Base-by-base conservation (phyloP, 257 asterid genomes). In the Linderniella brevidens region DNA sequence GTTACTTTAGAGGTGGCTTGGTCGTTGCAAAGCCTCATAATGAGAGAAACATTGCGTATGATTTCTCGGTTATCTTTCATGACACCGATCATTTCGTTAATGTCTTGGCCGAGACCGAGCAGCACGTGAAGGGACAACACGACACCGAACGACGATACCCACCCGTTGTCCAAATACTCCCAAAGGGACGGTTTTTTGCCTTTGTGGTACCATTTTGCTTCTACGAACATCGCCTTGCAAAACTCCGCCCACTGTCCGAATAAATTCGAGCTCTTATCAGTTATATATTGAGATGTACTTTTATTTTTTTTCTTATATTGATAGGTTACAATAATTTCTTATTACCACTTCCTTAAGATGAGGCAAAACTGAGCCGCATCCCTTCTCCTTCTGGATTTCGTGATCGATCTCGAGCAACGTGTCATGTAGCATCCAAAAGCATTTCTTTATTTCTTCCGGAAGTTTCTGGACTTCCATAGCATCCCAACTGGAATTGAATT, bases 1-100 rank as follows among this genome's bases (percentile, higher is more conserved):
- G n/a, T 11, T 70, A 79, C 93, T 58, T 68, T 48, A 11, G 79
- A 74, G 52, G 88, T 80, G 14, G 72, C 85, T 36, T 60, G 72
- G 25, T 77, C 88, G 19, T 77, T 77, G 71, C 77, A 64, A 25
- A 80, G 80, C 11, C 82, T 79, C 45, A 77, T 56, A 14, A 80
- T 54, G 41, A 74, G 55, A 4, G 79, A 74, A 0, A 64, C 52
- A 0, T 61, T 64, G 56, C 47, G 63, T 47, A 64, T 66, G 6
- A 71, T 55, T 10, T 69, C 72, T 7, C 17, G 61, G 49, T 57
- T 55, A 20, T 11, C 49, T 46, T 63, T 41, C 14, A 66, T 53
- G 35, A 56, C 48, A 10, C 50, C 18, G 0, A 57, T 25, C 0
- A 60, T 50, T 35, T 69, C 41, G 1, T 13, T 41, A 20, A 35